Percentiles rank a stretch among this genome's conserved stretches.
Evolutionary conservation across 768 basidiomycete species (phyloP).

Genomic region (Rhizopogon rudus): DNA sequence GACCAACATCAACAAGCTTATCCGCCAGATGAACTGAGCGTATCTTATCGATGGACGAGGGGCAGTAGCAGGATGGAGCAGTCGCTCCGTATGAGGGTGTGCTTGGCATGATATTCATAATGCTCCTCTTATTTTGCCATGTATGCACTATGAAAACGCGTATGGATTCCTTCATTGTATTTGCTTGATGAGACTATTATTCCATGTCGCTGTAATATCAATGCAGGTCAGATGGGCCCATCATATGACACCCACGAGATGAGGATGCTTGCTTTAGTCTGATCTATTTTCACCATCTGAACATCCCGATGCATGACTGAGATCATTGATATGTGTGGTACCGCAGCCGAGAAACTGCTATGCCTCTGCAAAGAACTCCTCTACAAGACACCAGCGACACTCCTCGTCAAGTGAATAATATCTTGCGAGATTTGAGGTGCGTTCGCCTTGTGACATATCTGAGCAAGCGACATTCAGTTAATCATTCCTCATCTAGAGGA

Average conservation of each 20-base stretch:
- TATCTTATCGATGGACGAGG: constrained; percentile 1
- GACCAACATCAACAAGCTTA: constrained; percentile 94
- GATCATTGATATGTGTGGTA: neutral
- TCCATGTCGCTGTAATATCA: neutral
- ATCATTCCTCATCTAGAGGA: constrained; percentile 37
- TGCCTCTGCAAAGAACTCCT: neutral
- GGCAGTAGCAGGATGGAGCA: constrained; percentile 5
- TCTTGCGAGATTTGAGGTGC: constrained; percentile 24
- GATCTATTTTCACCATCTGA: neutral
- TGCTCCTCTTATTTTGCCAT: constrained; percentile 13
- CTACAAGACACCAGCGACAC: neutral
- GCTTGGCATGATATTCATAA: constrained; percentile 24
- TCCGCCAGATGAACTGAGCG: constrained; percentile 86
- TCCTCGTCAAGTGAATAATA: constrained; percentile 22
- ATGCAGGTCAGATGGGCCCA: neutral
- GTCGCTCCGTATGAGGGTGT: constrained; percentile 22
- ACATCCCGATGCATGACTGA: neutral
- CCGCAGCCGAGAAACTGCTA: neutral
- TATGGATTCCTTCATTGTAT: constrained; percentile 13
- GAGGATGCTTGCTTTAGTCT: too few species aligned
- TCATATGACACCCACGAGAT: neutral
- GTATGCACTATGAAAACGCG: constrained; percentile 26
- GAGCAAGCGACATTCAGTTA: neutral
- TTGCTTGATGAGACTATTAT: neutral
- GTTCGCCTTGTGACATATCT: constrained; percentile 2